Evolutionary conservation across 768 basidiomycete genomes (phyloP).

Genomic region (Xanthoconium stramineum): DNA sequence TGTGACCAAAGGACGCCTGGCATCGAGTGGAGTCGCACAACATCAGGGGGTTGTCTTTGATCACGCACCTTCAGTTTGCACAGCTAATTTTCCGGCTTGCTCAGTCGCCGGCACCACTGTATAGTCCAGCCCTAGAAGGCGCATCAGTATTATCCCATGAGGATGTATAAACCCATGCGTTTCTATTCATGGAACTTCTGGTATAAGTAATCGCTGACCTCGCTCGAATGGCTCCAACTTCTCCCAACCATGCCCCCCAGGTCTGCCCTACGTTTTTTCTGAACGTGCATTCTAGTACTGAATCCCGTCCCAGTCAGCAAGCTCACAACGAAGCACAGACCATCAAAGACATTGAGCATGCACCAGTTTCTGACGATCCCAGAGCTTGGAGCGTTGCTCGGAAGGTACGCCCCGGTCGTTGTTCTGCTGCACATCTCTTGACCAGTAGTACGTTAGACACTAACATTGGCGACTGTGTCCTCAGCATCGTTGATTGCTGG

Average conservation of each 20-base stretch:
- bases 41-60: neutral
- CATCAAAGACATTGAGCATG: constrained; percentile 35
- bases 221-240: neutral
- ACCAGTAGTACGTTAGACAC: constrained; percentile 14
- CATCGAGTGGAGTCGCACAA: neutral
- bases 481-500: constrained; percentile 29
- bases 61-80: neutral
- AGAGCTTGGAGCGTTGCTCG: constrained; percentile 52
- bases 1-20: neutral
- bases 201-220: neutral
- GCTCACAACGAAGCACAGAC: neutral
- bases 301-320: constrained; percentile 1
- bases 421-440: neutral
- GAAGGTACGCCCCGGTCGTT: constrained; percentile 41
- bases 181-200: neutral
- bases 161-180: neutral
- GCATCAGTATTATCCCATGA: neutral
- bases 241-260: constrained; percentile 8
- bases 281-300: neutral
- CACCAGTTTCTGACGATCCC: constrained; percentile 54
- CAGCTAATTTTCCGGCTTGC: neutral
- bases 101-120: constrained; percentile 1
- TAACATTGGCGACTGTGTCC: constrained; percentile 25
- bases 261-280: constrained; percentile 2
- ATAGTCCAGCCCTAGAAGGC: neutral